phyloP scores from a whole-genome alignment of 2,329 filamentous ascomycete genomes.

The Ramularia endophylla region DNA sequence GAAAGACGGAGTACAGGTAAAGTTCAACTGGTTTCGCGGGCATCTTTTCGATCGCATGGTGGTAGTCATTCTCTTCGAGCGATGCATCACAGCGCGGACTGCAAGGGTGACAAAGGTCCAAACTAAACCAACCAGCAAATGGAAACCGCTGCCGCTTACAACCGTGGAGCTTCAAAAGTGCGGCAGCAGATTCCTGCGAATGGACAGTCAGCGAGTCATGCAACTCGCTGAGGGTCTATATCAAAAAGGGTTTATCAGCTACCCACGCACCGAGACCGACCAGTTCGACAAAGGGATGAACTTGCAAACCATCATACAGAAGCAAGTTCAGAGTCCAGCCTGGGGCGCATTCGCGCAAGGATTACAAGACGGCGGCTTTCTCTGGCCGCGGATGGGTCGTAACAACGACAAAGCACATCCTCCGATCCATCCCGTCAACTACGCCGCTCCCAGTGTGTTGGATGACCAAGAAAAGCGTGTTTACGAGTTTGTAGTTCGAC shows the following conservation, averaged over 20 bases:
- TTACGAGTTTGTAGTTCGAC: slow-evolving; percentile 86
- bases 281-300: slow-evolving; percentile 90
- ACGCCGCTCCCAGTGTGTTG: slow-evolving; percentile 58
- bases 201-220: slow-evolving; percentile 91
- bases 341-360: slow-evolving; percentile 79
- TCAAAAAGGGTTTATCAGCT: slow-evolving; percentile 93
- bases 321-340: slow-evolving; percentile 67
- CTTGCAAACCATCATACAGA: slow-evolving; percentile 70
- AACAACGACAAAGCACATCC: slow-evolving; percentile 97
- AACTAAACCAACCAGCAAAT: slow-evolving; percentile 88
- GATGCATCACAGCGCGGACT: slow-evolving; percentile 68
- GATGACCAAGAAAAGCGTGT: slow-evolving; percentile 61
- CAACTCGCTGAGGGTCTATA: slow-evolving; percentile 78
- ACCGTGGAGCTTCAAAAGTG: slow-evolving; percentile 97
- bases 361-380: slow-evolving; percentile 70
- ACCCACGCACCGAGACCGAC: slow-evolving; percentile 95
- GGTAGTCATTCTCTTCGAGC: slow-evolving; percentile 76
- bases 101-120: slow-evolving; percentile 80
- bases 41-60: slow-evolving; percentile 83
- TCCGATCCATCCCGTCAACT: slow-evolving; percentile 93
- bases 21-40: slow-evolving; percentile 75
- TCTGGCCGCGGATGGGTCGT: slow-evolving; percentile 71
- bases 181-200: slow-evolving; percentile 79
- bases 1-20: slow-evolving; percentile 70
- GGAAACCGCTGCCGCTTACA: slow-evolving; percentile 86